These are phyloP conservation scores for Candida pseudocylindracea DNA, from an alignment of 1,139 yeast genomes.

Conservation along the genomic window DNA sequence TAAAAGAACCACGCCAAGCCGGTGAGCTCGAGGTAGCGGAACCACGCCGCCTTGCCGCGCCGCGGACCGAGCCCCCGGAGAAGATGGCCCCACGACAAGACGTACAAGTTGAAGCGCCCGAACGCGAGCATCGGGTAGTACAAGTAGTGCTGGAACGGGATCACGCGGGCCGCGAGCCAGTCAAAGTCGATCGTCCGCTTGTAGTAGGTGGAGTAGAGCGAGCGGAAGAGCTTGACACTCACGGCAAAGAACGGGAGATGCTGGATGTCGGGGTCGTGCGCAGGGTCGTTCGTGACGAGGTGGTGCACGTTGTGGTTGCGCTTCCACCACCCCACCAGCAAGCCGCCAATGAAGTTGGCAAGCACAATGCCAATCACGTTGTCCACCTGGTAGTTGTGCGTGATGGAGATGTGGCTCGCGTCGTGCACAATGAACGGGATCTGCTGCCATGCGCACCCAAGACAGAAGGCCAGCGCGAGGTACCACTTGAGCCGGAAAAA, in stretches of 20 bases:
- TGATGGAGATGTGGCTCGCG: conserved; percentile 69
- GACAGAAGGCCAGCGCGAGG: conserved; percentile 31
- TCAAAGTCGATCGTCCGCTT: conserved; percentile 48
- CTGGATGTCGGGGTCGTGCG: conserved; percentile 87
- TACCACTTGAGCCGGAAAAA: conserved; percentile 24
- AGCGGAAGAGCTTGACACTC: conserved; percentile 41
- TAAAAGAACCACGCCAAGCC: conserved; percentile 50
- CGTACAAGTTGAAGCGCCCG: conserved; percentile 70
- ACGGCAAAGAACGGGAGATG: conserved; percentile 85
- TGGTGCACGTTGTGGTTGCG: conserved; percentile 85
- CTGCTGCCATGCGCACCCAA: conserved; percentile 83
- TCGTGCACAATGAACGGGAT: conserved; percentile 76
- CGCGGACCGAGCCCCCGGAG: conserved; percentile 57
- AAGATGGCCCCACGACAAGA: conserved; percentile 62
- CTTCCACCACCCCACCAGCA: conserved; percentile 90
- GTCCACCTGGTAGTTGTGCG: conserved; percentile 65
- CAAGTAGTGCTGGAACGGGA: conserved; percentile 44
- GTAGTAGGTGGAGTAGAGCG: conserved; percentile 62
- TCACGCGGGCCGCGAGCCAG: conserved; percentile 28
- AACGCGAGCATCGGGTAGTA: conserved; percentile 66
- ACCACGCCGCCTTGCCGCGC: conserved; percentile 70
- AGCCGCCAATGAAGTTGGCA: conserved; percentile 72
- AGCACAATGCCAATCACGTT: conserved; percentile 50
- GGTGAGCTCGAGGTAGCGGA: conserved; percentile 50
- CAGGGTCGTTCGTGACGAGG: conserved; percentile 71